These are phyloP conservation scores for Malus hybrid DNA, from an alignment of 331 rosid species.

Conservation along the genomic window DNA sequence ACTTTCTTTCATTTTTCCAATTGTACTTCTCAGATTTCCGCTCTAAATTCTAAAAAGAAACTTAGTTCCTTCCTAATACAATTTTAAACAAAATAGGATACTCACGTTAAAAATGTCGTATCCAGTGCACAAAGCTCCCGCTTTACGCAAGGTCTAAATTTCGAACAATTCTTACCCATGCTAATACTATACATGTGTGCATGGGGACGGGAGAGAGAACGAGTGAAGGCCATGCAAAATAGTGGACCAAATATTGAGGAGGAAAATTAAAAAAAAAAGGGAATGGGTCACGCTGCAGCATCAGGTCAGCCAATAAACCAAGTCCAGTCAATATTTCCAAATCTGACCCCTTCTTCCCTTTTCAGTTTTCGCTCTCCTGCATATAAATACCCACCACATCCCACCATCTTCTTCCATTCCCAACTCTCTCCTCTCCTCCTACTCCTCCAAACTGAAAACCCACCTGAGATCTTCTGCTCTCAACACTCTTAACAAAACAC, in stretches of 20 bases:
- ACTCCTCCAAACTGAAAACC: background rate
- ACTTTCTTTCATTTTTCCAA: too few species aligned
- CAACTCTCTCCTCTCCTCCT: background rate
- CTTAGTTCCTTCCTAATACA: too few species aligned
- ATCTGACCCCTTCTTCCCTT: slow-evolving; percentile 10
- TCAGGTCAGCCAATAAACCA: slow-evolving; percentile 13
- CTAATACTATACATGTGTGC: background rate
- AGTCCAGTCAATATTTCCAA: slow-evolving; percentile 20
- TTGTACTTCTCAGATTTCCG: too few species aligned
- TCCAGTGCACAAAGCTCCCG: too few species aligned
- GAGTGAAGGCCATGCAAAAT: background rate
- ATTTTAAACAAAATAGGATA: too few species aligned
- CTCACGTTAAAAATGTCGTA: too few species aligned
- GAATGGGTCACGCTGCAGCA: background rate
- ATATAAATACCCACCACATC: background rate
- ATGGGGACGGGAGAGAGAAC: background rate
- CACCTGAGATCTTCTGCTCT: background rate
- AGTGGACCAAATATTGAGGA: background rate
- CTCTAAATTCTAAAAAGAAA: too few species aligned
- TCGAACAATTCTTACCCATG: background rate
- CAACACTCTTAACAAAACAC: background rate
- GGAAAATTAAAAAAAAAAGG: background rate
- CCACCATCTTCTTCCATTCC: background rate
- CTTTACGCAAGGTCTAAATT: too few species aligned
- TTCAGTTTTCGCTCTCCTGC: background rate